These are phyloP conservation scores for Alternaria consortialis DNA, from an alignment of 2,329 filamentous ascomycete species.

Conservation along the genomic window DNA sequence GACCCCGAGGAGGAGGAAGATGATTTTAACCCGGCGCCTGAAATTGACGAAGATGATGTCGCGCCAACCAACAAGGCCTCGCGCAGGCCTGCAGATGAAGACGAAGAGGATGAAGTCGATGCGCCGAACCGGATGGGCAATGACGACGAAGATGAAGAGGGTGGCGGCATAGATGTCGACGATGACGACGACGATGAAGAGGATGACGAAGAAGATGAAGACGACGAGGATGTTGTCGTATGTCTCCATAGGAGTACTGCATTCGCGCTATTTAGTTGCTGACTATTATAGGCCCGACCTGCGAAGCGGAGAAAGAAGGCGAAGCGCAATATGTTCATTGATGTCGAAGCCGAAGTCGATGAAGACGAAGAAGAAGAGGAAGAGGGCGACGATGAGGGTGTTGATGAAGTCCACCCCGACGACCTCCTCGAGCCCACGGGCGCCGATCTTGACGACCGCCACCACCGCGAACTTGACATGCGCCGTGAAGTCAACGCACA, in stretches of 20 bases:
- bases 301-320: conserved; percentile 81
- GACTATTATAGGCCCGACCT: conserved; percentile 67
- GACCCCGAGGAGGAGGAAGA: conserved; percentile 69
- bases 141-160: conserved; percentile 60
- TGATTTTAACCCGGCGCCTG: conserved; percentile 86
- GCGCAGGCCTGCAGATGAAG: conserved; percentile 46
- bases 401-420: conserved; percentile 89
- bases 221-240: conserved; percentile 59
- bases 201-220: conserved; percentile 71
- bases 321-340: conserved; percentile 85
- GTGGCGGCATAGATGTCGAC: conserved; percentile 61
- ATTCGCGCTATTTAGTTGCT: conserved; percentile 17
- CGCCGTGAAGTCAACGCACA: conserved; percentile 86
- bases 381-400: conserved; percentile 82
- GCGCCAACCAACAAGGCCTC: conserved; percentile 27
- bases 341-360: conserved; percentile 98
- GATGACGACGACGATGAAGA: conserved; percentile 68
- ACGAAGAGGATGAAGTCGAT: conserved; percentile 50
- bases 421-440: conserved; percentile 81
- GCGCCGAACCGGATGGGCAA: conserved; percentile 46
- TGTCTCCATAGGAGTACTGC: conserved; percentile 11
- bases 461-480: conserved; percentile 93
- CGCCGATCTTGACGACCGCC: conserved; percentile 85
- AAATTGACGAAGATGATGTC: conserved; percentile 69
- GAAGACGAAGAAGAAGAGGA: conserved; percentile 85